Evolutionary conservation across 371 early-diverging fungal genomes (phyloP).

Genomic region (Mucor racemosus): DNA sequence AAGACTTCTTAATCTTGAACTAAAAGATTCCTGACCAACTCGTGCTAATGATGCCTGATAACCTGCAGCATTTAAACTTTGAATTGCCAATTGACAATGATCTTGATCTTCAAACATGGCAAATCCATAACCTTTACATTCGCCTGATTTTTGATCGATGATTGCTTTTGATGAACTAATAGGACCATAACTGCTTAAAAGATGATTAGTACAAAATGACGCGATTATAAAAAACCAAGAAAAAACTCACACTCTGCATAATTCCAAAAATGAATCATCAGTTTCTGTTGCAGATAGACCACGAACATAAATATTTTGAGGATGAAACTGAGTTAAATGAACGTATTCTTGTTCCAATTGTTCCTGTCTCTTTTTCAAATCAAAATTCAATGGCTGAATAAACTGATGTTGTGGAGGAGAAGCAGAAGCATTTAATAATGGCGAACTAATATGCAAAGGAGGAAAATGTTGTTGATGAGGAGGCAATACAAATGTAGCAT

Average conservation of each 20-base stretch:
- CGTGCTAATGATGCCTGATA: constrained; percentile 79
- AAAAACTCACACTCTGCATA: constrained; percentile 56
- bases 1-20: constrained; percentile 70
- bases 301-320: constrained; percentile 83
- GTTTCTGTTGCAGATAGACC: constrained; percentile 72
- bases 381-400: constrained; percentile 22
- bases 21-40: constrained; percentile 76
- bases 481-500: constrained; percentile 38
- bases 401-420: constrained; percentile 35
- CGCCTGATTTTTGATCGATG: constrained; percentile 73
- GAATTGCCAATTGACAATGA: constrained; percentile 70
- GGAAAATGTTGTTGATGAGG: constrained; percentile 40
- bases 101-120: constrained; percentile 80
- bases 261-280: constrained; percentile 69
- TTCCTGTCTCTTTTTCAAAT: constrained; percentile 18
- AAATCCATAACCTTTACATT: constrained; percentile 93
- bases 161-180: constrained; percentile 87
- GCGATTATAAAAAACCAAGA: background rate
- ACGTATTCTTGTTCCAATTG: constrained; percentile 19
- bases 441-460: constrained; percentile 48
- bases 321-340: constrained; percentile 34
- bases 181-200: constrained; percentile 64
- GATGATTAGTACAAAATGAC: background rate
- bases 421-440: constrained; percentile 39
- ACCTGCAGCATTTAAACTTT: constrained; percentile 65